Evolutionary conservation across 2,329 filamentous ascomycete genomes (phyloP), one percentile per base, ranked within the genome.

Genomic region (Sporothrix phasma): DNA sequence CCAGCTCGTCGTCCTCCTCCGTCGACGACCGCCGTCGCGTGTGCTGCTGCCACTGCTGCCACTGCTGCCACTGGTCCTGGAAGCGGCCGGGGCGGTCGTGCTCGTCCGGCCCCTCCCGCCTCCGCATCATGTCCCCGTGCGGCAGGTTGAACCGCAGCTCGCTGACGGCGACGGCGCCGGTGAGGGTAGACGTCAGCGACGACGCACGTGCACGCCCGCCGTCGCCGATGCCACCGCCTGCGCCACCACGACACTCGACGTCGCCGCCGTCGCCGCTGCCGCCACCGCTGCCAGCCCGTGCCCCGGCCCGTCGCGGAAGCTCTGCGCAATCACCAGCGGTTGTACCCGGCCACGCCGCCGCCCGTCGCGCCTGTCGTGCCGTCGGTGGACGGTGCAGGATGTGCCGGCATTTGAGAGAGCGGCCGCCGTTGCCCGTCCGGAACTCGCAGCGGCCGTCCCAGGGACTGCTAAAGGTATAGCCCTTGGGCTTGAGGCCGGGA

Each of bases 361-460:
- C 69, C 56, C 64, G 66, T 60, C 3, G 43, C 61, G 45, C 56
- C 62, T 1, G 24, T 43, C 22, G 51, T 56, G 4, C 41, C 26
- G 31, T 37, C 59, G n/a, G 59, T 39, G 8, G 49, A 11, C 17
- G 49, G 22, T 58, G 22, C 73, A 92, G 78, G n/a, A 83, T 77
- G 73, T 95, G 90, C 64, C 85, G 86, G 74, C 89, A 92, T 73
- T 85, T 86, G 15, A 95, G 76, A 63, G 84, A 88, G 61, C 88
- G 86, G 2, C 93, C 92, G 49, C 84, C 87, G 64, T 85, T 81
- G 43, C 89, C 88, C 0, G 92, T 94, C 17, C 84, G 80, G 74
- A 97, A 97, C 66, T 92, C 89, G 76, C 93, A 97, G 47, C 83
- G 83, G 17, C 90, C 89, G 66, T 90, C 86, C 93, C 93, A 97